These are phyloP conservation scores for Elsinoe australis DNA, from an alignment of 2,329 filamentous ascomycete species.

Conservation along the genomic window DNA sequence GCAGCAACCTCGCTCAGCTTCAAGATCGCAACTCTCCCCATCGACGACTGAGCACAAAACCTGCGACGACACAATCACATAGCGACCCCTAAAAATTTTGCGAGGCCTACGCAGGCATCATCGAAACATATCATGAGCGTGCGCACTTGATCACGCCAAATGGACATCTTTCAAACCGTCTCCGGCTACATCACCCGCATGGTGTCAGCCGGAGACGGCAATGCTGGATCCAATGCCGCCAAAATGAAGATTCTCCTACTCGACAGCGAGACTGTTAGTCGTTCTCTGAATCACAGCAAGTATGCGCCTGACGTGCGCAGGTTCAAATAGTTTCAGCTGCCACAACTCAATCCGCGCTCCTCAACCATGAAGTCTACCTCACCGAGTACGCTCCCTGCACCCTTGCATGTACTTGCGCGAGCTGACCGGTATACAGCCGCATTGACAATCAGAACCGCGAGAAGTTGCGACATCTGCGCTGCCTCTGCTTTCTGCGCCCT, in stretches of 20 bases:
- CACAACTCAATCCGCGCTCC: constrained; percentile 86
- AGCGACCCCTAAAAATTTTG: too few relatives aligned
- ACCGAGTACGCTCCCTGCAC: constrained; percentile 54
- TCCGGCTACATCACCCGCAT: constrained; percentile 96
- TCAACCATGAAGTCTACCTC: constrained; percentile 96
- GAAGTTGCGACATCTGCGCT: constrained; percentile 95
- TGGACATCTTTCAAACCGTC: constrained; percentile 92
- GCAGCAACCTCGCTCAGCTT: too few relatives aligned
- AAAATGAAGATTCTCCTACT: constrained; percentile 99
- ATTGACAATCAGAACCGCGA: constrained; percentile 83
- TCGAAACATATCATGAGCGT: neutral
- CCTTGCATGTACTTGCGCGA: constrained; percentile 18
- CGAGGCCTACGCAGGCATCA: neutral
- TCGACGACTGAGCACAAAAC: too few relatives aligned
- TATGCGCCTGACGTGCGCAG: constrained; percentile 30
- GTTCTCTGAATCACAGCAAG: neutral
- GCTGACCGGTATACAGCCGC: constrained; percentile 42
- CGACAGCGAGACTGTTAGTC: constrained; percentile 76
- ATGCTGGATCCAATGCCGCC: constrained; percentile 56
- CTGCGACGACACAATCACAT: too few relatives aligned
- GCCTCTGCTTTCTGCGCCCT: constrained; percentile 85
- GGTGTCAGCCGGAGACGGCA: constrained; percentile 68
- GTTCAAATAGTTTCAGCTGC: constrained; percentile 90
- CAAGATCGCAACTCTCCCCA: too few relatives aligned
- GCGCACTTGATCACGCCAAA: constrained; percentile 33